Evolutionary conservation across 2,329 filamentous ascomycete genomes (phyloP).

Genomic region (Hypoxylon sp.): DNA sequence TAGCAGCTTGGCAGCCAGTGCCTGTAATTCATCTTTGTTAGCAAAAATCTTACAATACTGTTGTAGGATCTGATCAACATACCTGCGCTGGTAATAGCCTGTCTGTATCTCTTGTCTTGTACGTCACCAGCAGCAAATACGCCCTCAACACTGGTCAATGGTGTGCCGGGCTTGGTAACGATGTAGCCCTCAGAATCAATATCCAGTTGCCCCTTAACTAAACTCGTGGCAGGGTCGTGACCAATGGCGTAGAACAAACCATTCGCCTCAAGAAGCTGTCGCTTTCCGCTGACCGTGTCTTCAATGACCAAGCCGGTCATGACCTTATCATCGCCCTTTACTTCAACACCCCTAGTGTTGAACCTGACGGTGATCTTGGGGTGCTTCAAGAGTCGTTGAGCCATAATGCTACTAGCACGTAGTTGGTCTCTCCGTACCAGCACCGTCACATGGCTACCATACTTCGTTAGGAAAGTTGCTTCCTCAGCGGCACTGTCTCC

Average conservation of each 20-base stretch:
- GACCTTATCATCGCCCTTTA: conserved; percentile 87
- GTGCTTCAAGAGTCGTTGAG: conserved; percentile 82
- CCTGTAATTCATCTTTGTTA: conserved; percentile 64
- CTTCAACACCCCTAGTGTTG: conserved; percentile 84
- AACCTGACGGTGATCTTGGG: conserved; percentile 92
- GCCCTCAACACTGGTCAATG: conserved; percentile 87
- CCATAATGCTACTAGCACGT: conserved; percentile 92
- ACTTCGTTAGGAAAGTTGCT: conserved; percentile 97
- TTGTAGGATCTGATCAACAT: conserved; percentile 56
- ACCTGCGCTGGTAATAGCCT: conserved; percentile 98
- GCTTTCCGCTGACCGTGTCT: conserved; percentile 79
- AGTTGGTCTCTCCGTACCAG: conserved; percentile 90
- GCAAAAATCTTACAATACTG: conserved; percentile 8
- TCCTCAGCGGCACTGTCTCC: conserved; percentile 98
- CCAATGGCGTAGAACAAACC: conserved; percentile 98
- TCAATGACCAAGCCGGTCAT: conserved; percentile 91
- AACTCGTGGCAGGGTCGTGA: conserved; percentile 90
- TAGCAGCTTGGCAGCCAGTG: conserved; percentile 92
- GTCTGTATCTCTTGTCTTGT: conserved; percentile 97
- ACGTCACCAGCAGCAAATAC: conserved; percentile 98
- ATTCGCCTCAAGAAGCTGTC: conserved; percentile 88
- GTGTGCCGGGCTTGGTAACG: conserved; percentile 87
- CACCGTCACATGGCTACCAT: conserved; percentile 93
- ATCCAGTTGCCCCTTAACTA: conserved; percentile 91
- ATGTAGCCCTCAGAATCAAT: conserved; percentile 94